A percentile compares a stretch with the other conserved stretches of the same genome.
These are phyloP conservation scores for Pseudofabraea citricarpa DNA, from an alignment of 2,329 filamentous ascomycete species.

Conservation along the genomic window DNA sequence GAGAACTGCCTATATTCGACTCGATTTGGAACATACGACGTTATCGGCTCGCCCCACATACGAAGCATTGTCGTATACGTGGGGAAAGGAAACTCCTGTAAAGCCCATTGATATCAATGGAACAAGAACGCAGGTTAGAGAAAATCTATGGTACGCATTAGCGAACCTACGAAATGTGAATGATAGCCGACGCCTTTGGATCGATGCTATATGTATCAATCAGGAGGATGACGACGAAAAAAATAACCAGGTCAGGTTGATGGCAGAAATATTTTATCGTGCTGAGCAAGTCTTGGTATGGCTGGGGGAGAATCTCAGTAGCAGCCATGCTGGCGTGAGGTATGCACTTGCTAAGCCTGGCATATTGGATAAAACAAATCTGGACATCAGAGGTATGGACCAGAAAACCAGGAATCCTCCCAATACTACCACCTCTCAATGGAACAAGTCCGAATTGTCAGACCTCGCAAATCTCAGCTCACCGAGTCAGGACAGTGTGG, in stretches of 20 bases:
- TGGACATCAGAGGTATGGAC: too few species aligned
- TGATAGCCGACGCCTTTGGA: not conserved
- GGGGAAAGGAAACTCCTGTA: not conserved
- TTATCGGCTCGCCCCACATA: not conserved
- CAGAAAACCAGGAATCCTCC: not conserved
- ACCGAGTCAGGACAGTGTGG: not conserved
- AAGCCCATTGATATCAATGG: not conserved
- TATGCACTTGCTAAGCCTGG: too few species aligned
- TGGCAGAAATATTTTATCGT: not conserved
- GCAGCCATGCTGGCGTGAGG: too few species aligned
- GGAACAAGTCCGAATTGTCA: not conserved
- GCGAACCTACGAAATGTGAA: not conserved
- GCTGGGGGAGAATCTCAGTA: not conserved
- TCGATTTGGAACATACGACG: not conserved
- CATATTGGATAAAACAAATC: not conserved
- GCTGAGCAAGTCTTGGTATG: not conserved
- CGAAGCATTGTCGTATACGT: not conserved
- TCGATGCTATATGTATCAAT: not conserved
- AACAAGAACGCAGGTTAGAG: not conserved
- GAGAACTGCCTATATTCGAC: not conserved
- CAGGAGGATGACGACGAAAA: not conserved
- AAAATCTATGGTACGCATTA: not conserved
- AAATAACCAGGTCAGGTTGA: not conserved
- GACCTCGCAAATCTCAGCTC: not conserved
- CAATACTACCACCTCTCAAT: not conserved